Evolutionary conservation across 2,329 filamentous ascomycete genomes (phyloP).

Genomic region (Dothiorella sarmentorum): DNA sequence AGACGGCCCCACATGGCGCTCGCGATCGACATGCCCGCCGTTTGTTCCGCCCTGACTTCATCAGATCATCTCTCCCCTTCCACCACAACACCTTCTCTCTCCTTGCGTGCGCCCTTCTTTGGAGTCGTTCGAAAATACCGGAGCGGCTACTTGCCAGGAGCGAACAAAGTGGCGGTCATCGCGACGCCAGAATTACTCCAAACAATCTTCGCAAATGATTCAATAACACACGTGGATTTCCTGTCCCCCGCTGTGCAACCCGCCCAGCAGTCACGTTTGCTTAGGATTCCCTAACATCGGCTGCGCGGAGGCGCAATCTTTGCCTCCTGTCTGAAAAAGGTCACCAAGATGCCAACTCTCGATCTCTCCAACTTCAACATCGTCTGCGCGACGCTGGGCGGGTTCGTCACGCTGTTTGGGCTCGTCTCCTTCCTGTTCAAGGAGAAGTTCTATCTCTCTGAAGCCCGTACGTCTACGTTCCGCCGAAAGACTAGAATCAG

Average conservation of each 20-base stretch:
- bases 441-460: slow-evolving; percentile 85
- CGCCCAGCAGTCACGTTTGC: not conserved
- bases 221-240: slow-evolving; percentile 28
- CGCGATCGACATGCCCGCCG: not conserved
- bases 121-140: not conserved
- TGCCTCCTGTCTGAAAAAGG: not conserved
- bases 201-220: slow-evolving; percentile 24
- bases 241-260: slow-evolving; percentile 8
- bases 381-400: slow-evolving; percentile 73
- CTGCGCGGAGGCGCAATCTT: slow-evolving; percentile 15
- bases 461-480: slow-evolving; percentile 64
- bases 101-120: too few relatives aligned
- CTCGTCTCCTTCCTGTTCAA: slow-evolving; percentile 87
- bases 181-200: not conserved
- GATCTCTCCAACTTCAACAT: slow-evolving; percentile 78
- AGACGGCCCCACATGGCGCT: not conserved
- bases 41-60: not conserved
- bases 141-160: not conserved
- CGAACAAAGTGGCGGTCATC: slow-evolving; percentile 15
- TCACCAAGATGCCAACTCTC: slow-evolving; percentile 55
- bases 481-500: not conserved
- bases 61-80: not conserved
- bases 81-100: not conserved
- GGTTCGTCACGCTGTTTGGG: slow-evolving; percentile 86
- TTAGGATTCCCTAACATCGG: slow-evolving; percentile 23